Evolutionary conservation across 2,329 filamentous ascomycete species (phyloP), one percentile per base, ranked within the genome.

Genomic region (Phyllosticta ampelicida): DNA sequence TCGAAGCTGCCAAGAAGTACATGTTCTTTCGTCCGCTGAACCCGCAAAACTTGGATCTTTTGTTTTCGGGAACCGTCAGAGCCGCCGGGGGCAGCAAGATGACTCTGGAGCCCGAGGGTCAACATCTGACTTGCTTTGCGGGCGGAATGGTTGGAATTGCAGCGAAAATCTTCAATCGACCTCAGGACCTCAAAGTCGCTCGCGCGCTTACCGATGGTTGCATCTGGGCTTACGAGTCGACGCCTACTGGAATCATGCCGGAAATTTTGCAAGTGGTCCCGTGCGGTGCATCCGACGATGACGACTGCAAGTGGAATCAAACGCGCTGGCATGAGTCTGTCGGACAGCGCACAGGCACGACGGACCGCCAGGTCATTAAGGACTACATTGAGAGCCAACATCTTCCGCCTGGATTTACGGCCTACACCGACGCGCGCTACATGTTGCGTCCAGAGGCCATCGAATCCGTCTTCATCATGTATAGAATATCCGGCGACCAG

Each of bases 381-480:
- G 60, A 65, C 19, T 67, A 67, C 48, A 70, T 73, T 57, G 61
- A 63, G 36, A 63, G 68, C 21, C 67, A 72, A 54, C 64, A 67
- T 18, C 64, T 74, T 0, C 69, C 69, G 0, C 60, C 64, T 0
- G 72, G 72, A 9, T 68, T 73, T 60, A 63, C 63, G 1, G 62
- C 63, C 19, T 63, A 73, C 58, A 63, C 62, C 5, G 61, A 61
- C 54, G 61, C 60, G 19, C 64, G 64, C 21, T 74, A 73, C 65
- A 69, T 73, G 29, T 65, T 74, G 3, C 66, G 72, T 30, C 57
- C 55, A 30, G 60, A 55, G 18, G 55, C 87, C 0, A 89, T 92
- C 63, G 89, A 94, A 65, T 88, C 85, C 0, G 85, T 92, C 16
- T 92, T 88, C 80, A 88, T 90, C 73, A 86, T 92, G 79, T 92